Conservation (phyloP, 2,329 filamentous ascomycete species). For the Didymella exigua region DNA sequence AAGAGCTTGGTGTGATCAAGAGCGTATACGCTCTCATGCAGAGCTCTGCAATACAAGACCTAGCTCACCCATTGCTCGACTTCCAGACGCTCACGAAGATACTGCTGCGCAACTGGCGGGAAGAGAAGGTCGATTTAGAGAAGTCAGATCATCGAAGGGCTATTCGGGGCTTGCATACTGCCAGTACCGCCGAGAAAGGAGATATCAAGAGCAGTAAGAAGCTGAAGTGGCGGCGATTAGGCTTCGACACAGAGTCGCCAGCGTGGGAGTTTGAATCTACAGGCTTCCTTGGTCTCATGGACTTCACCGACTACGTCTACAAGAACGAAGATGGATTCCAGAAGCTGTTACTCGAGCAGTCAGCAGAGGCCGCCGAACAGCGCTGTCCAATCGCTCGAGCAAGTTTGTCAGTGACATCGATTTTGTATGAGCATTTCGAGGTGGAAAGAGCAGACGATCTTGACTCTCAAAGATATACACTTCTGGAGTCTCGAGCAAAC, state of each 20-base stretch:
- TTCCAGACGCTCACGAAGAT: constrained; percentile 93
- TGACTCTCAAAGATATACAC: constrained; percentile 75
- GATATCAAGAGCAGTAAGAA: constrained; percentile 63
- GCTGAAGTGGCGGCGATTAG: constrained; percentile 90
- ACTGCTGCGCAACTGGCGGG: constrained; percentile 83
- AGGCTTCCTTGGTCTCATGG: constrained; percentile 96
- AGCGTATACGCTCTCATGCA: constrained; percentile 92
- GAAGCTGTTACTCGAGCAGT: constrained; percentile 88
- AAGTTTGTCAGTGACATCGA: constrained; percentile 83
- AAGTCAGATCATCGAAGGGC: constrained; percentile 86
- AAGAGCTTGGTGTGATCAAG: constrained; percentile 91
- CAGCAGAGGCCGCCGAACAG: constrained; percentile 70
- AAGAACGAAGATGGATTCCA: constrained; percentile 93
- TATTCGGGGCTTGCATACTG: constrained; percentile 82
- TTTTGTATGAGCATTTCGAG: constrained; percentile 94
- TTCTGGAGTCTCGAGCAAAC: constrained; percentile 74
- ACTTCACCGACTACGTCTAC: constrained; percentile 89
- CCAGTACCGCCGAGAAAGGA: constrained; percentile 72
- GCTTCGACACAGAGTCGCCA: constrained; percentile 90
- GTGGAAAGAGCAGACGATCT: constrained; percentile 83
- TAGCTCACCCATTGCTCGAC: constrained; percentile 87
- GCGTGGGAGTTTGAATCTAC: constrained; percentile 82
- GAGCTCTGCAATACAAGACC: constrained; percentile 86
- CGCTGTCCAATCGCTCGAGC: constrained; percentile 87
- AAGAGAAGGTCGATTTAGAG: constrained; percentile 83